Conservation (phyloP, 1,284 basidiomycete species). For the Tilletia horrida region DNA sequence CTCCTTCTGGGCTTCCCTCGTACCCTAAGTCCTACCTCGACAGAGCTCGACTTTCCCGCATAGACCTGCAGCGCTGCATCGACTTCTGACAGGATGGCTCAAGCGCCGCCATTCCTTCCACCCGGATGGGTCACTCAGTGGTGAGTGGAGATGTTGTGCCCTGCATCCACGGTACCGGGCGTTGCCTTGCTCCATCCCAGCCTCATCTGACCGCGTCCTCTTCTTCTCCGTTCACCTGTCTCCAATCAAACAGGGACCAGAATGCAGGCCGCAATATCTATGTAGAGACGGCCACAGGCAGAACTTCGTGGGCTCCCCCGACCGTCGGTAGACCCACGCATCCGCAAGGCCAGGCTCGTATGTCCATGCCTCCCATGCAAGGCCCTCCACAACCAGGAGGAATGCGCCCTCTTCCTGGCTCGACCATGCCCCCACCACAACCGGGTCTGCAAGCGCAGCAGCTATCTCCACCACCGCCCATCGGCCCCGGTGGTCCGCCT, state of each 20-base stretch:
- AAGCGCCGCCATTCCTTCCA: slow-evolving; percentile 61
- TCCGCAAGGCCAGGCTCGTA: slow-evolving; percentile 45
- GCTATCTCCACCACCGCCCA: slow-evolving; percentile 17
- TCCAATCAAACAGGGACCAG: slow-evolving; percentile 67
- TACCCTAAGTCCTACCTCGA: not conserved
- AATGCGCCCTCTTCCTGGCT: slow-evolving; percentile 1
- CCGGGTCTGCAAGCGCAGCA: not conserved
- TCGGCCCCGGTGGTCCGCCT: slow-evolving; percentile 22
- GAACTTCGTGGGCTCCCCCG: slow-evolving; percentile 55
- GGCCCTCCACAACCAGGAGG: slow-evolving; percentile 33
- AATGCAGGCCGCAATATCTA: slow-evolving; percentile 78
- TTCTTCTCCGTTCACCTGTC: slow-evolving; percentile 16
- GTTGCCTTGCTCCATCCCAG: not conserved
- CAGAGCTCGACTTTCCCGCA: not conserved
- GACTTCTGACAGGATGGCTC: not conserved
- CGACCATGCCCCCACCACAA: slow-evolving; percentile 10
- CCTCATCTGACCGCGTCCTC: not conserved
- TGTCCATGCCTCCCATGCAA: slow-evolving; percentile 53
- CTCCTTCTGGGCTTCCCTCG: too few species aligned
- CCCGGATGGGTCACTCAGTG: slow-evolving; percentile 86
- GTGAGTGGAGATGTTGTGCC: slow-evolving; percentile 58
- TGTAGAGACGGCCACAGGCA: slow-evolving; percentile 59
- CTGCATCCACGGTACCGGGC: not conserved
- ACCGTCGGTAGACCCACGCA: slow-evolving; percentile 43
- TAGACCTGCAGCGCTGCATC: not conserved